Evolutionary conservation across 2,329 filamentous ascomycete species (phyloP).

Genomic region (Colletotrichum incanum): DNA sequence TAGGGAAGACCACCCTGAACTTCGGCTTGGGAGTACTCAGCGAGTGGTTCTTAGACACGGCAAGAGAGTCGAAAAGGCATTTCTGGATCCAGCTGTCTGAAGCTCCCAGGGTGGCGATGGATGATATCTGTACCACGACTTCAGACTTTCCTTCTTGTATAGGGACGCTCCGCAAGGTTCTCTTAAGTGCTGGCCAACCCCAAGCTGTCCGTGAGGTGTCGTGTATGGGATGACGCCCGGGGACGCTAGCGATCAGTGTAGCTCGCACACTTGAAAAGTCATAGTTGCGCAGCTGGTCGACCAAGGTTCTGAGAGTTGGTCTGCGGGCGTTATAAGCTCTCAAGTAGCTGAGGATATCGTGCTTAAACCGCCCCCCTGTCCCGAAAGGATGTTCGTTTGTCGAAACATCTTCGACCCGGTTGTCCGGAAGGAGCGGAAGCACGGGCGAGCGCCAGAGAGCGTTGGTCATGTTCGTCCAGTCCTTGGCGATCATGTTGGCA

Average conservation of each 20-base stretch:
- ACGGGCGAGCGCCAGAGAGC: constrained; percentile 84
- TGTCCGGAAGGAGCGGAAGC: constrained; percentile 66
- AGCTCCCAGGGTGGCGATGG: constrained; percentile 83
- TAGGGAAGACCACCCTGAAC: constrained; percentile 86
- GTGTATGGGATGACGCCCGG: constrained; percentile 73
- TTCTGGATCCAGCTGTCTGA: constrained; percentile 81
- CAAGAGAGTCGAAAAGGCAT: constrained; percentile 71
- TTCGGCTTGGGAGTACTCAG: constrained; percentile 55
- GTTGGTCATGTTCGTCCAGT: constrained; percentile 92
- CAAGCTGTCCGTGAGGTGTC: constrained; percentile 72
- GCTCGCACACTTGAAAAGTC: constrained; percentile 81
- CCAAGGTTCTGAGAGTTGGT: constrained; percentile 68
- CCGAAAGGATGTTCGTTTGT: constrained; percentile 22
- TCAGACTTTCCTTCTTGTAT: constrained; percentile 59
- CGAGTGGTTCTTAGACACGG: constrained; percentile 49
- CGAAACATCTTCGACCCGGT: background rate
- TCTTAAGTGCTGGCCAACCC: constrained; percentile 81
- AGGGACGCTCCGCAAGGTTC: constrained; percentile 71
- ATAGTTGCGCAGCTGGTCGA: constrained; percentile 70
- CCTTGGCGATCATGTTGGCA: constrained; percentile 89
- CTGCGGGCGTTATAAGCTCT: constrained; percentile 75
- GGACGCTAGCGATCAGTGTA: constrained; percentile 84
- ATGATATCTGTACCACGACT: constrained; percentile 80
- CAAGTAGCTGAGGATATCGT: constrained; percentile 82
- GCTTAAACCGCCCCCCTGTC: constrained; percentile 78